Evolutionary conservation across 1,284 basidiomycete genomes (phyloP), one percentile per base, ranked within the genome.

Genomic region (Rhizoctonia solani): DNA sequence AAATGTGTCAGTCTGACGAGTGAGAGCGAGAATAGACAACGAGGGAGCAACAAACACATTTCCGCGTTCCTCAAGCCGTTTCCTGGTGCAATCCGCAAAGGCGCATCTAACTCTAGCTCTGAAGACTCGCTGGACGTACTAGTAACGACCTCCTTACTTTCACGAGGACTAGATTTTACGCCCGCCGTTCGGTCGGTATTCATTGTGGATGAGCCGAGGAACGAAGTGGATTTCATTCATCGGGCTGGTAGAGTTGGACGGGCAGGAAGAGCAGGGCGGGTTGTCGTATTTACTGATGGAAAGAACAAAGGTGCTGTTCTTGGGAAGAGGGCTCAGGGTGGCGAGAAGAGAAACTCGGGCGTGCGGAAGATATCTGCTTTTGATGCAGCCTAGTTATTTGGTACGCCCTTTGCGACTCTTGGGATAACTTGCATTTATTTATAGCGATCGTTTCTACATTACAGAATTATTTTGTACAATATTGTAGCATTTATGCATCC

Each of bases 161-260:
- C 92, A n/a, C 85, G 94, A 16, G 94, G 93, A 2, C 82, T 96
- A 9, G 94, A 96, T 75, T 96, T 96, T 74, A 81, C 86, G 14
- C 86, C 92, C 0, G 78, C 80, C 3, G 86, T 95, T 71, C 81
- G 83, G 69, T 86, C 93, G 71, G 89, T 94, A 3, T 89, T 95
- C 76, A 87, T 95, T 71, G 82, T 91, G 27, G 93, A 95, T 71
- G 86, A 90, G 73, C 90, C 92, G 25, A 80, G 89, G 71, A 94
- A 92, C 75, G 89, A 91, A 80, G 83, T 94, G 49, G 92, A 95
- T 77, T 94, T 95, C 74, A 77, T 95, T 69, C 93, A 95, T 77
- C 87, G 93, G 3, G 93, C 93, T 0, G 93, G 93, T 5, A 80
- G 81, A 21, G 77, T 79, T 0, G 81, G 79, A 1, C 73, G 93